Evolutionary conservation across 306 rosid genomes (phyloP).

Genomic region (Cicer yamashitae): DNA sequence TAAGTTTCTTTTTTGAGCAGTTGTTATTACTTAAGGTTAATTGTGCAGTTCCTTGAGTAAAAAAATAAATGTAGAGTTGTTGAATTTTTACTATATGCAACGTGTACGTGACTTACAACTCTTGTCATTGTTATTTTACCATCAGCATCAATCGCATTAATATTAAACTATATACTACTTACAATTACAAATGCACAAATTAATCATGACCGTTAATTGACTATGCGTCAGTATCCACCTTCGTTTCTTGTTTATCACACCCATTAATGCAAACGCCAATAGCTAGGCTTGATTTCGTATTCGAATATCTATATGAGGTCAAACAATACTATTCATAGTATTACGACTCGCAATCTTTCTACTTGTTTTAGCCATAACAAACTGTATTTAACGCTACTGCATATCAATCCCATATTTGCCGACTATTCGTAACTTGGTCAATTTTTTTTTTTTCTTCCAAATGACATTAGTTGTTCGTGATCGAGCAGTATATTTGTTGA

Average conservation of each 20-base stretch:
- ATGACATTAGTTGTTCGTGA: no score
- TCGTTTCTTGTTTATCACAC: slow-evolving; percentile 44
- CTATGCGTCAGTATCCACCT: slow-evolving; percentile 41
- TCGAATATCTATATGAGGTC: neutral
- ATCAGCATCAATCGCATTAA: slow-evolving; percentile 45
- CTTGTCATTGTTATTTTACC: slow-evolving; percentile 40
- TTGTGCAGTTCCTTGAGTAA: no score
- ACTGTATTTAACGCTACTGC: neutral
- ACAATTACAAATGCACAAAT: slow-evolving; percentile 30
- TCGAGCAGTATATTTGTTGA: no score
- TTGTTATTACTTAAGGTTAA: no score
- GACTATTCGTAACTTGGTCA: neutral
- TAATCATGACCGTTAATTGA: slow-evolving; percentile 47
- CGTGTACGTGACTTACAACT: slow-evolving; percentile 13
- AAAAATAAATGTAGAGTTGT: neutral
- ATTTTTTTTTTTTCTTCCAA: no score
- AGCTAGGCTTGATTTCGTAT: slow-evolving; percentile 24
- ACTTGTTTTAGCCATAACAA: slow-evolving; percentile 26
- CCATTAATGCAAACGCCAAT: slow-evolving; percentile 14
- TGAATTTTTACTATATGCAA: slow-evolving; percentile 11
- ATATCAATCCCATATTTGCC: neutral
- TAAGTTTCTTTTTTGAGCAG: no score
- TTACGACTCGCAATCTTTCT: slow-evolving; percentile 1
- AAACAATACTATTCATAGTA: slow-evolving; percentile 22
- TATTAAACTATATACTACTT: neutral